Conservation (phyloP, 2,329 filamentous ascomycete genomes). For the Talaromyces sp. region DNA sequence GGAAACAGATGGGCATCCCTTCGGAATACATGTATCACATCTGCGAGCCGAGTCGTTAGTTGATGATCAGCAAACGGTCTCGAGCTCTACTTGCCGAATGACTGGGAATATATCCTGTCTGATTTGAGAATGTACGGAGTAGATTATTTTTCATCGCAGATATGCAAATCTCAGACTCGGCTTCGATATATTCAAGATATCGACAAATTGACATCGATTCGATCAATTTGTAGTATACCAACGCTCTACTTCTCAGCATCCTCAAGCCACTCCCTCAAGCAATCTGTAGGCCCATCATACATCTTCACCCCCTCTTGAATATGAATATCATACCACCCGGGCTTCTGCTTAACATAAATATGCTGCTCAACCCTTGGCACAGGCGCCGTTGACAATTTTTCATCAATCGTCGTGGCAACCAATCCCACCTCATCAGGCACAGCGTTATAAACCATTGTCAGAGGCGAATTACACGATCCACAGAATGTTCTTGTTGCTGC, state of each 20-base stretch:
- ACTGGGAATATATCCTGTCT: too few species aligned
- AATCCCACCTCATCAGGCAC: background rate
- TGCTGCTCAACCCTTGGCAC: background rate
- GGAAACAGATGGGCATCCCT: background rate
- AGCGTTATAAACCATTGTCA: background rate
- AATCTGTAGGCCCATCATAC: background rate
- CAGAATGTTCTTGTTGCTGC: background rate
- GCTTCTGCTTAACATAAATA: background rate
- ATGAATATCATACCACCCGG: background rate
- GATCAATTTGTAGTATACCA: background rate
- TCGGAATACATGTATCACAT: conserved; percentile 2
- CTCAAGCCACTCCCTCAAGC: background rate
- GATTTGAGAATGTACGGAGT: too few species aligned
- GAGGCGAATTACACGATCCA: background rate
- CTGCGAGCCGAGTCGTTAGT: background rate
- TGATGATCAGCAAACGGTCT: background rate
- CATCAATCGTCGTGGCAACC: background rate
- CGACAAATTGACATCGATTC: too few species aligned
- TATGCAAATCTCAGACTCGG: too few species aligned
- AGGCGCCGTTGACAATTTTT: background rate
- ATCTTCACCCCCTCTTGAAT: background rate
- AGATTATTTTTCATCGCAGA: too few species aligned
- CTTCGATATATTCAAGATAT: too few species aligned
- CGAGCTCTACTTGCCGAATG: background rate
- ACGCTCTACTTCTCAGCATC: background rate